Base-by-base conservation (phyloP, 345 rosid genomes). In the Trapa incisa region DNA sequence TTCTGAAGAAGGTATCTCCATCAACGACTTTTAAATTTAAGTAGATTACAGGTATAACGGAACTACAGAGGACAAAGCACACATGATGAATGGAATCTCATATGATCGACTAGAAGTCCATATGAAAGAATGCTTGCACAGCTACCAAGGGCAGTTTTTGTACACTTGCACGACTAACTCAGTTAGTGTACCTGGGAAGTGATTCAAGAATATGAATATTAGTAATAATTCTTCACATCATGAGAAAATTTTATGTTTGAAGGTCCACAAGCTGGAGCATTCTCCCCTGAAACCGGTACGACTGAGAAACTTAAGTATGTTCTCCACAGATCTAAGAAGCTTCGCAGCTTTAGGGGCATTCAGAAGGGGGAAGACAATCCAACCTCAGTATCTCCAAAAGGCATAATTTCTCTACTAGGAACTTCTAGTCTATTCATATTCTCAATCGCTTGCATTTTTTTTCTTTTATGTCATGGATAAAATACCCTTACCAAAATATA, bases 251-350 rank as follows among this genome's bases (percentile, higher is more conserved):
- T 70, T 8, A 22, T 22, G 29, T 39, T 72, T 14, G 14, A 37
- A 86, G 96, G 76, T 66, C 68, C 64, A 6, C 76, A 78, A 71
- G 77, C 64, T 67, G 74, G 67, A 36, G 61, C 10, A 68, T 64
- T 64, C 75, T 78, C 81, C 63, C 80, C 79, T 16, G 74, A 73
- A 74, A 67, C 43, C 67, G 73, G 66, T 39, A 60, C 62, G 12
- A 43, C 73, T 61, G 78, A 80, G 76, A 84, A 81, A 68, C 72
- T 82, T 50, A 79, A 80, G 58, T 78, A 69, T 61, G 65, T 70
- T 57, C 70, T 72, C 76, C 69, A 62, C 74, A 78, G 87, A 71
- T 73, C 76, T 67, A 81, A 91, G 80, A 77, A 79, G 68, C 75
- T 75, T 64, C 65, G 72, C 60, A 76, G 72, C 60, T 72, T 68